Percentiles rank a stretch among this genome's conserved stretches.
phyloP scores from a whole-genome alignment of 2,329 filamentous ascomycete species.

The Cercospora citrullina region DNA sequence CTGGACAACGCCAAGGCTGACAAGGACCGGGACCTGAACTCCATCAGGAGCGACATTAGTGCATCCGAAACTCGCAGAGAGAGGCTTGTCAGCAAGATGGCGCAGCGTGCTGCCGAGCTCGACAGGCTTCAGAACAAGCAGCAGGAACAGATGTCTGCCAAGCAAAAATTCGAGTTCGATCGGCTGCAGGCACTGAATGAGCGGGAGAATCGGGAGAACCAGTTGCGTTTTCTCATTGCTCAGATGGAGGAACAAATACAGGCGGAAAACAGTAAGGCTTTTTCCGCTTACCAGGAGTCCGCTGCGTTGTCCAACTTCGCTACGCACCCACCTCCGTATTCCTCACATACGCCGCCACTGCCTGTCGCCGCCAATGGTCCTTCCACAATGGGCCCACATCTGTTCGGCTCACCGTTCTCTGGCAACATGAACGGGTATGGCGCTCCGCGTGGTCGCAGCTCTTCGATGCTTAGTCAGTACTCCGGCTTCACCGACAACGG shows the following conservation, averaged over 20 bases:
- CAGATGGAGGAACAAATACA: slow-evolving; percentile 41
- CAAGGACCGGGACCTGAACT: slow-evolving; percentile 63
- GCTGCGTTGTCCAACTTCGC: slow-evolving; percentile 33
- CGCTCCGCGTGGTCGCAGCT: slow-evolving; percentile 48
- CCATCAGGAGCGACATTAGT: slow-evolving; percentile 64
- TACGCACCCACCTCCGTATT: slow-evolving; percentile 32
- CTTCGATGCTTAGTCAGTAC: slow-evolving; percentile 54
- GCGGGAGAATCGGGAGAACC: slow-evolving; percentile 43
- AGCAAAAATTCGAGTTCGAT: slow-evolving; percentile 38
- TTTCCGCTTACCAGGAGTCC: slow-evolving; percentile 43
- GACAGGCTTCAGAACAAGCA: slow-evolving; percentile 70
- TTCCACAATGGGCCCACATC: slow-evolving; percentile 25
- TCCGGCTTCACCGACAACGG: slow-evolving; percentile 52
- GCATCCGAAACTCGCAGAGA: slow-evolving; percentile 67
- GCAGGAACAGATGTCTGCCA: slow-evolving; percentile 49
- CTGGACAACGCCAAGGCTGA: slow-evolving; percentile 63
- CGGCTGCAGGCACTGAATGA: slow-evolving; percentile 30
- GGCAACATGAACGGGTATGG: slow-evolving; percentile 20
- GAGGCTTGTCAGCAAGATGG: slow-evolving; percentile 69
- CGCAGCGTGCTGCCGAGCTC: slow-evolving; percentile 71
- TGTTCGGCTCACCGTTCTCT: slow-evolving; percentile 33
- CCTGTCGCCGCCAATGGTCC: slow-evolving; percentile 50
- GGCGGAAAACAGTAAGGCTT: slow-evolving; percentile 43
- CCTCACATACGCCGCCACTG: slow-evolving; percentile 45
- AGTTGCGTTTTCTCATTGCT: slow-evolving; percentile 42